Evolutionary conservation across 2,329 filamentous ascomycete species (phyloP).

Genomic region (Beauveria sp.): DNA sequence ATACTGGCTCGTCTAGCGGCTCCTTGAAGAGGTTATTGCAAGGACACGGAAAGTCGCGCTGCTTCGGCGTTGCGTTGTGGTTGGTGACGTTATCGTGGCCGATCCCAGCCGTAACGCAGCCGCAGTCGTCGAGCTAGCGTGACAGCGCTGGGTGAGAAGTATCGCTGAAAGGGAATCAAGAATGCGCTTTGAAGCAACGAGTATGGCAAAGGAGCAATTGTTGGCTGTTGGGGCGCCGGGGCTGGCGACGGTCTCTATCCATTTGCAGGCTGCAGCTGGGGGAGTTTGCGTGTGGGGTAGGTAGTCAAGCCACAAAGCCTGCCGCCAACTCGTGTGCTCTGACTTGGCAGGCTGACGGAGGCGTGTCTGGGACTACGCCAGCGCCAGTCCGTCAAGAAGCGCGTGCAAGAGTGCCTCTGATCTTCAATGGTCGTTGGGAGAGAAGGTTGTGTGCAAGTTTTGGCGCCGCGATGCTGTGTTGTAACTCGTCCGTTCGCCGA

Average conservation of each 20-base stretch:
- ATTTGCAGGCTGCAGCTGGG: conserved; percentile 1
- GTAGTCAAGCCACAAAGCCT: conserved; percentile 9
- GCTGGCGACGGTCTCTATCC: conserved; percentile 2
- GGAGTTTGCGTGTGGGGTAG: conserved; percentile 7
- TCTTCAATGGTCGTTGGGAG: not conserved
- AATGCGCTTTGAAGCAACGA: not conserved
- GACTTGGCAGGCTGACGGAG: conserved; percentile 3
- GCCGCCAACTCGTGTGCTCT: not conserved
- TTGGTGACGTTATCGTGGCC: not conserved
- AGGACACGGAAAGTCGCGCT: conserved; percentile 1
- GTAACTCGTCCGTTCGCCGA: conserved; percentile 5
- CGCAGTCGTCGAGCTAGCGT: not conserved
- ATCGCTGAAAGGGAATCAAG: not conserved
- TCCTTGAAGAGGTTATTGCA: not conserved
- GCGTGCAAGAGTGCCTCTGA: not conserved
- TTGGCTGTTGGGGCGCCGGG: conserved; percentile 5
- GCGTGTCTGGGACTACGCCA: not conserved
- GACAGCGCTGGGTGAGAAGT: not conserved
- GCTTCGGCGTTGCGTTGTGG: not conserved
- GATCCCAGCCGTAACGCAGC: not conserved
- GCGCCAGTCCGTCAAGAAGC: not conserved
- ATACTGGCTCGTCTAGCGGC: not conserved
- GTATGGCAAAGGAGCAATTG: not conserved
- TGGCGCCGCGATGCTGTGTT: not conserved
- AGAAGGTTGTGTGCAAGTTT: not conserved